Evolutionary conservation across 352 stramenopile species (phyloP), one percentile per base, ranked within the genome.

Genomic region (Lagenidium giganteum): DNA sequence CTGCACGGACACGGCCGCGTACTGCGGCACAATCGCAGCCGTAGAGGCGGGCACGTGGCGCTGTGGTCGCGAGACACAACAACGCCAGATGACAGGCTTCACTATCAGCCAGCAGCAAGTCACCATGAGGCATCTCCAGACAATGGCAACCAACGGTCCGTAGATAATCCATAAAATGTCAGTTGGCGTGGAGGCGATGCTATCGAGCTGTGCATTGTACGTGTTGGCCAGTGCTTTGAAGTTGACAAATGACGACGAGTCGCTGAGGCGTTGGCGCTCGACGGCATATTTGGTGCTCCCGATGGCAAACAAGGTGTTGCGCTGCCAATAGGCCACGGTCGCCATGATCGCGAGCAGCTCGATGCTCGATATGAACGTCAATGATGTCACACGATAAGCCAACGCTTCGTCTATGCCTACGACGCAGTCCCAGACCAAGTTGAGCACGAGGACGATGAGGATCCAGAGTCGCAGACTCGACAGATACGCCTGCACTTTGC

Each of bases 301-400:
- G n/a, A 64, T 12, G 7, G 50, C 29, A 34, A 55, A 36, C n/a
- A 64, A 26, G 3, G 41, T 20, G 13, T 16, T 21, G 2, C 25
- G 50, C 0, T 17, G 11, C 1, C 54, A 18, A 11, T 27, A 57
- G 5, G 26, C 47, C 27, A 63, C 54, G 17, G 57, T 30, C 2
- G 42, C 47, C 0, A 43, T 30, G 17, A 63, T 49, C 8, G 13
- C 27, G 3, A 42, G 36, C 18, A 63, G 42, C 18, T 63, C 54
- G 17, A 37, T 35, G 12, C 57, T 30, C 3, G 55, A 56, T 20
- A 64, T 42, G 35, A 60, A 64, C 14, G 55, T 64, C 25, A 25
- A 32, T 20, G 22, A 12, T 9, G 25, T 52, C 14, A 45, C 20
- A 56, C 50, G 32, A 64, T 18, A 12, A 30, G 28, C 7, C 24